These are phyloP conservation scores for Pseudogymnoascus sp. DNA, from an alignment of 2,329 filamentous ascomycete genomes.

Conservation along the genomic window DNA sequence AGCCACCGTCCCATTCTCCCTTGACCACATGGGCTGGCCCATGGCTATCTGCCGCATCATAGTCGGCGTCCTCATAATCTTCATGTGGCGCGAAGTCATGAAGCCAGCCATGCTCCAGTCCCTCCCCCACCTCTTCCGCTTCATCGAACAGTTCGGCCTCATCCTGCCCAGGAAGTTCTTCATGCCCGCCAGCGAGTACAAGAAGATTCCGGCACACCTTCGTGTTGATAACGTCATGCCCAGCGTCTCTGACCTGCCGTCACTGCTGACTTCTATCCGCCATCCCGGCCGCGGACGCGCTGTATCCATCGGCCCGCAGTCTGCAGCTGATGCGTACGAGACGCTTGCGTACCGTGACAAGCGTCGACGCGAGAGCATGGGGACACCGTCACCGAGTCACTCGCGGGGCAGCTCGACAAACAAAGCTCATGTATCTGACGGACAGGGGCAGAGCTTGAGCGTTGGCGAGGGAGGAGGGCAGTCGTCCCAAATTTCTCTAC, in stretches of 20 bases:
- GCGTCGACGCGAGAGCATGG: constrained; percentile 50
- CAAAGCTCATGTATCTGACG: constrained; percentile 12
- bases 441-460: constrained; percentile 16
- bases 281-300: constrained; percentile 71
- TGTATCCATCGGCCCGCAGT: constrained; percentile 88
- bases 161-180: constrained; percentile 86
- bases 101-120: constrained; percentile 73
- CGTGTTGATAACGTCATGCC: constrained; percentile 85
- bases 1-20: constrained; percentile 54
- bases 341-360: constrained; percentile 84
- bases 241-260: constrained; percentile 77
- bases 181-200: constrained; percentile 82
- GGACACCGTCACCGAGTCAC: constrained; percentile 11
- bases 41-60: constrained; percentile 61
- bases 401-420: constrained; percentile 9
- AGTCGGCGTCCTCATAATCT: constrained; percentile 74
- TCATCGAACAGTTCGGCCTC: constrained; percentile 72
- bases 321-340: constrained; percentile 93
- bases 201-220: constrained; percentile 66
- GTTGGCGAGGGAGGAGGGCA: constrained; percentile 18
- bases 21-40: constrained; percentile 58
- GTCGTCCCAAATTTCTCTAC: neutral
- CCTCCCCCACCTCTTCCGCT: constrained; percentile 79
- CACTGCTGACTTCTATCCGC: constrained; percentile 72
- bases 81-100: constrained; percentile 82